Evolutionary conservation across 768 basidiomycete genomes (phyloP).

Genomic region (Lactarius sp.): DNA sequence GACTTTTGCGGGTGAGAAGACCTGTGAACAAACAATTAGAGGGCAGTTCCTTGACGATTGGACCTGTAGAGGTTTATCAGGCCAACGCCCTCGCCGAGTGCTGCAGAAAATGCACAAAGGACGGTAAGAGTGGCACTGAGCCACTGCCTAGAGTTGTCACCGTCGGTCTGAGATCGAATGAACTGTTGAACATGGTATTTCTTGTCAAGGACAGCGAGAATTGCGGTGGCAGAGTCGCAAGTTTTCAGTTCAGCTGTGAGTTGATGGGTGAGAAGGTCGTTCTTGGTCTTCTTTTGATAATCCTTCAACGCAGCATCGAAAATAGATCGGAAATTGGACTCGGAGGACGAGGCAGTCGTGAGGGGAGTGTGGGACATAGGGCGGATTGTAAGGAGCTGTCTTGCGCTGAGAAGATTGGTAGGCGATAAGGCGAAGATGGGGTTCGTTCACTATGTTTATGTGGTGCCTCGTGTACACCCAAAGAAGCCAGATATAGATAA

Average conservation of each 20-base stretch:
- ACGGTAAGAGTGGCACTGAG: not conserved
- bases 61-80: not conserved
- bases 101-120: not conserved
- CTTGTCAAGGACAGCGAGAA: not conserved
- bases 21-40: not conserved
- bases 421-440: not conserved
- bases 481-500: too few species aligned
- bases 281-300: constrained; percentile 2
- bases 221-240: not conserved
- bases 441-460: too few species aligned
- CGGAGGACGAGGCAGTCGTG: not conserved
- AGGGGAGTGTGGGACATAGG: not conserved
- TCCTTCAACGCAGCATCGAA: not conserved
- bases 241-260: not conserved
- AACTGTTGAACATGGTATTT: not conserved
- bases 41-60: not conserved
- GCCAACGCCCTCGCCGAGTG: not conserved
- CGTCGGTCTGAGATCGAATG: not conserved
- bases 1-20: not conserved
- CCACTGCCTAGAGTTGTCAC: not conserved
- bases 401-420: not conserved
- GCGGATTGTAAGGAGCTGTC: not conserved
- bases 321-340: not conserved
- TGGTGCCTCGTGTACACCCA: too few species aligned
- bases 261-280: not conserved